Base-by-base conservation (phyloP, 2,329 filamentous ascomycete species). In the Hymenoscyphus occultus region DNA sequence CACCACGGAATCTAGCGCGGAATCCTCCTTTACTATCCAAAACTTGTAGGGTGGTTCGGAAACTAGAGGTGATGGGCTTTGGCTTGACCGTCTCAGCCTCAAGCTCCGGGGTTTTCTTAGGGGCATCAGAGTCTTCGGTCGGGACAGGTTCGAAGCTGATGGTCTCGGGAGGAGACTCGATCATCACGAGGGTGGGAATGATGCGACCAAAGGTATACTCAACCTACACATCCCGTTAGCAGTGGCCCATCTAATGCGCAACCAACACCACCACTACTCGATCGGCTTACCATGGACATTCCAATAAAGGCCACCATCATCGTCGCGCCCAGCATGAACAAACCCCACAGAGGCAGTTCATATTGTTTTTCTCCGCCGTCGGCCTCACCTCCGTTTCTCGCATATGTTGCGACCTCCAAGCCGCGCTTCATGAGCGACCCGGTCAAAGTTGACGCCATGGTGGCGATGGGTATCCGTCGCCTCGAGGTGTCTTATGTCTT, bases 1-100 rank as follows among this genome's bases (percentile, higher is more conserved):
- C 74, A 64, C 92, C 92, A 67, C 91, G 89, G 83, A 92, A 90
- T 72, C 85, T 82, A 65, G 89, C 84, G 65, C 80, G 80, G 77
- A 83, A 84, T 68, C 92, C 91, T 66, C 83, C 87, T 69, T 86
- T 79, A 58, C 84, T 79, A 69, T 81, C 81, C 56, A 97, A 82
- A 67, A 89, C 87, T 61, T 77, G 78, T 66, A 89, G 76, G 2
- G 87, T 85, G 10, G 78, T 79, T 65, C 83, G 81, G 72, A 90
- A 83, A 69, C 80, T 84, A 62, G 82, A 80, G 42, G 88, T 91
- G 72, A 90, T 82, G 63, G 86, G 86, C 74, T 82, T 81, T 70
- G 82, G 78, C 67, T 80, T 78, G 68, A 83, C 77, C 64, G 83
- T 67, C 58, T 78, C 77, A 64, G 83, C 67, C 58, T 78, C 77